Conservation (phyloP, 2,329 filamentous ascomycete genomes). For the Metarhizium guizhouense region DNA sequence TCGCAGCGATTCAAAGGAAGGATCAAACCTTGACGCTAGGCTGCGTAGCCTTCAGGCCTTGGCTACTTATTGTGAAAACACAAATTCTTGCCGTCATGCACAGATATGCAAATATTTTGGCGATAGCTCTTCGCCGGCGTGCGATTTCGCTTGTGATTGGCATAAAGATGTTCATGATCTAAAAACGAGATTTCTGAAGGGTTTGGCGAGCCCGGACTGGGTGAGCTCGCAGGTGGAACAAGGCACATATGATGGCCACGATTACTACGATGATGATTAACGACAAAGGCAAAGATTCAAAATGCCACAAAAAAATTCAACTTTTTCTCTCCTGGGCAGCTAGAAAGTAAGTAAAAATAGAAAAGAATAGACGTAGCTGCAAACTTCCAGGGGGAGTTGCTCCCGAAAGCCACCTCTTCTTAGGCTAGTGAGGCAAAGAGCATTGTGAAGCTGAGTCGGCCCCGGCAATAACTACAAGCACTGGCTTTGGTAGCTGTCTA, state of each 20-base stretch:
- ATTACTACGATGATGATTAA: constrained; percentile 42
- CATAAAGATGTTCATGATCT: constrained; percentile 59
- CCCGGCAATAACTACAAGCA: no score
- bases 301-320: no score
- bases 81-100: constrained; percentile 63
- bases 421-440: no score
- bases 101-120: constrained; percentile 72
- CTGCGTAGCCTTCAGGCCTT: constrained; percentile 58
- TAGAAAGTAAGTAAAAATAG: no score
- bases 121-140: constrained; percentile 48
- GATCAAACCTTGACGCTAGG: constrained; percentile 39
- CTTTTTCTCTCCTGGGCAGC: no score
- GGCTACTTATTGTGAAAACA: constrained; percentile 74
- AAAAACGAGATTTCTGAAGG: constrained; percentile 45
- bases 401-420: no score
- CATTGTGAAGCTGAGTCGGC: no score
- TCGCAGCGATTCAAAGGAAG: constrained; percentile 33
- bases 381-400: no score
- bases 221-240: constrained; percentile 54
- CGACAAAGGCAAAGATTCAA: no score
- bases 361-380: no score
- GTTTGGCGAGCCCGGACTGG: constrained; percentile 52
- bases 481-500: no score
- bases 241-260: constrained; percentile 48
- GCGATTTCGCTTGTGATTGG: constrained; percentile 70